phyloP scores from a whole-genome alignment of 2,329 filamentous ascomycete genomes.

The Stachybotrys echinatus region DNA sequence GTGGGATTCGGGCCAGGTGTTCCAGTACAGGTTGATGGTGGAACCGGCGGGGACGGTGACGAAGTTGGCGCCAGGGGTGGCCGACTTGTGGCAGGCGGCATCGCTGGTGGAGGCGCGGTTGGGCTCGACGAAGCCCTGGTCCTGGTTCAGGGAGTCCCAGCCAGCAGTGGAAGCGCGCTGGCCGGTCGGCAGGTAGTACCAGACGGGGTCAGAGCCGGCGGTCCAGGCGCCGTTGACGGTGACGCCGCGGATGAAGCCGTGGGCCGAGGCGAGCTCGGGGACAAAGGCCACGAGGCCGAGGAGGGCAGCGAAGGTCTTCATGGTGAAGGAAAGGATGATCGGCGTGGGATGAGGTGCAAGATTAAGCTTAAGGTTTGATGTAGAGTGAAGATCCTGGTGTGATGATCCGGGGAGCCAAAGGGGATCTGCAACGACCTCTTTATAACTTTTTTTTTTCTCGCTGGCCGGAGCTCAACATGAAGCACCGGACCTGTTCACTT shows the following conservation, averaged over 20 bases:
- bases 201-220: conserved; percentile 8
- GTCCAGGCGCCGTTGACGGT: conserved; percentile 9
- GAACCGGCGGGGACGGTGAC: conserved; percentile 30
- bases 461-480: no score
- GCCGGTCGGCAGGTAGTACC: conserved; percentile 6
- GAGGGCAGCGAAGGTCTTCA: not conserved
- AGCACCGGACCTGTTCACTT: not conserved
- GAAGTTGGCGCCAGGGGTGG: conserved; percentile 26
- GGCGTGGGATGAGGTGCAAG: no score
- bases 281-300: conserved; percentile 6
- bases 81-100: conserved; percentile 39
- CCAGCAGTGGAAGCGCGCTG: conserved; percentile 13
- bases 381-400: not conserved
- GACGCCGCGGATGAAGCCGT: conserved; percentile 10
- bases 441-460: not conserved
- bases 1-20: conserved; percentile 34
- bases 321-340: not conserved
- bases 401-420: not conserved
- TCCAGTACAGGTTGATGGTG: conserved; percentile 32
- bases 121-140: conserved; percentile 43
- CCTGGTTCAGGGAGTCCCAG: conserved; percentile 34
- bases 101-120: conserved; percentile 28
- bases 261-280: conserved; percentile 6
- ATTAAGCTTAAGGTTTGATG: not conserved
- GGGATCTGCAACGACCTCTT: not conserved